These are phyloP conservation scores for Xanthoconium stramineum DNA, from an alignment of 768 basidiomycete genomes.

Conservation along the genomic window DNA sequence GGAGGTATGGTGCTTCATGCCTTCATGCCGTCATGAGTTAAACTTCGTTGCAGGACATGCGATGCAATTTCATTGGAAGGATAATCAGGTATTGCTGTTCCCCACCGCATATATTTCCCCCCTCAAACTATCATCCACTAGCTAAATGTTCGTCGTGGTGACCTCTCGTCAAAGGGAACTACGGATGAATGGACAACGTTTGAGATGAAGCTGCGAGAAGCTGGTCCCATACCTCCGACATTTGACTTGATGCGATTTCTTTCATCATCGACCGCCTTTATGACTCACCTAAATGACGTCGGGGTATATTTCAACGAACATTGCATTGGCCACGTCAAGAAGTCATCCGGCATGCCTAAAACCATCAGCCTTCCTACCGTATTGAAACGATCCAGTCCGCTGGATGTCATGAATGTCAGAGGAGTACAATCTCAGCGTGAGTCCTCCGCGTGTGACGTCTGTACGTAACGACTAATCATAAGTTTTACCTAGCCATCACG, in stretches of 20 bases:
- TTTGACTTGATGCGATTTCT: conserved; percentile 90
- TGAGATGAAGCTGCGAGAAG: conserved; percentile 78
- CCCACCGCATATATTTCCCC: background rate
- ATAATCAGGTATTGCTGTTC: conserved; percentile 20
- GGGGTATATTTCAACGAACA: conserved; percentile 77
- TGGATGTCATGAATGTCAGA: conserved; percentile 65
- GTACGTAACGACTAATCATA: background rate
- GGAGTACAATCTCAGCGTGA: conserved; percentile 62
- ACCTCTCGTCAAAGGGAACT: background rate
- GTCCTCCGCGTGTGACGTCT: conserved; percentile 16
- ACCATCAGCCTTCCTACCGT: conserved; percentile 22
- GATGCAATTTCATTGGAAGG: conserved; percentile 1
- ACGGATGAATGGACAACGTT: conserved; percentile 73
- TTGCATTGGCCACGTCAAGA: conserved; percentile 55
- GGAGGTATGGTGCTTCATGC: conserved; percentile 48
- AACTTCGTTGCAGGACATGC: background rate
- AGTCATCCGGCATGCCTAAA: background rate
- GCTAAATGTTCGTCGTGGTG: conserved; percentile 55
- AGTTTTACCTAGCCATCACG: conserved; percentile 37
- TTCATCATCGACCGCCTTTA: conserved; percentile 88
- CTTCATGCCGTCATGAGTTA: background rate
- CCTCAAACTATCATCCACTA: conserved; percentile 27
- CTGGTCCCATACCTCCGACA: conserved; percentile 65
- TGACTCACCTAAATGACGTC: conserved; percentile 69
- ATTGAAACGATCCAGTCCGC: conserved; percentile 53